Percentiles rank a stretch among this genome's conserved stretches.
Conservation (phyloP, 192 early-diverging fungal species). For the Backusella australiensis region DNA sequence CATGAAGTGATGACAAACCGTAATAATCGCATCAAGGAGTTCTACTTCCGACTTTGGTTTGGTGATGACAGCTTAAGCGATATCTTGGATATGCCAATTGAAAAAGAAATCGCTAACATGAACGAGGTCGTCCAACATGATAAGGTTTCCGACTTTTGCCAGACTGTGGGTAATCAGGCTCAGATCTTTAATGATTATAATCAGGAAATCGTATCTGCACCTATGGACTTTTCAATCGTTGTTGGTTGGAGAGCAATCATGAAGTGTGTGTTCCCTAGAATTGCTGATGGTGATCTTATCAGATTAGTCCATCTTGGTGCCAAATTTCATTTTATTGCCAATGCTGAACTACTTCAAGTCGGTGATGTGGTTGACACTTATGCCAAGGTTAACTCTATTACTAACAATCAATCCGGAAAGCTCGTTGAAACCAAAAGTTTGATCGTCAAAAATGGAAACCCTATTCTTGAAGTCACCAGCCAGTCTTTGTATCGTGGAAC, state of each 20-base stretch:
- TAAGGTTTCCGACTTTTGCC: conserved; percentile 70
- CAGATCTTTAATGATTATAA: conserved; percentile 66
- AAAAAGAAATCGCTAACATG: conserved; percentile 62
- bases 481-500: conserved; percentile 91
- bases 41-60: conserved; percentile 88
- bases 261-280: conserved; percentile 88
- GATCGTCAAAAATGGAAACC: conserved; percentile 67
- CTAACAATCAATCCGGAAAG: conserved; percentile 90
- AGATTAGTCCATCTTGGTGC: conserved; percentile 91
- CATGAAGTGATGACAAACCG: conserved; percentile 86
- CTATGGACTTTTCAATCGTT: conserved; percentile 95
- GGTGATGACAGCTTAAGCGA: conserved; percentile 49
- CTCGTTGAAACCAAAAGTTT: conserved; percentile 84
- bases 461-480: conserved; percentile 83
- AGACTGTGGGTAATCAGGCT: conserved; percentile 73
- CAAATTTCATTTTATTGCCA: conserved; percentile 83
- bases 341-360: conserved; percentile 65
- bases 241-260: conserved; percentile 89
- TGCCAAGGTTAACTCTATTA: conserved; percentile 80
- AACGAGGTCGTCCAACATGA: conserved; percentile 56
- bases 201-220: conserved; percentile 68
- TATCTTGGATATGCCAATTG: conserved; percentile 52
- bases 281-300: conserved; percentile 91
- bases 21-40: conserved; percentile 80
- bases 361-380: conserved; percentile 85